Base-by-base conservation (phyloP, 805 yeast genomes). In the Teunomyces kruisii region DNA sequence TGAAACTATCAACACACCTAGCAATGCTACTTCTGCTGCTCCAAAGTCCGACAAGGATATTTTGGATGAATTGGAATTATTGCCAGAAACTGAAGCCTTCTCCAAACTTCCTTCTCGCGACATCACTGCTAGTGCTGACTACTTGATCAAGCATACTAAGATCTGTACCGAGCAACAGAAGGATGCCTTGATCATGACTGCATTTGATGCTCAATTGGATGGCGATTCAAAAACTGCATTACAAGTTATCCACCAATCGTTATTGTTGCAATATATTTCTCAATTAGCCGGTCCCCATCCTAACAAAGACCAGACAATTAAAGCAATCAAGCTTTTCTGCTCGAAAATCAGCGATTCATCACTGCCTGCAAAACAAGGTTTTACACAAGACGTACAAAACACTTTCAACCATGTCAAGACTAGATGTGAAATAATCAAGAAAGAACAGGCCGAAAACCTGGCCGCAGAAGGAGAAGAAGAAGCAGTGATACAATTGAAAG, bases 161-260 rank as follows among this genome's bases (percentile, higher is more conserved):
- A 87, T 94, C 46, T 80, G 91, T 40, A 80, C 81, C 3, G 89
- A 85, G 52, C 83, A 83, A 49, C 97, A 94, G 61, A 89, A 91
- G 59, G 98, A 94, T 64, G 88, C 96, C 0, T 78, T 94, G 47
- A 74, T 91, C 61, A 91, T 92, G 97, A 84, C 84, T 15, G 95
- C 97, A 0, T 94, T 94, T 64, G 96, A 92, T 57, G 72, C 74
- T 45, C 88, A 89, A 61, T 73, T 92, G 49, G 80, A 76, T 10
- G 85, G 82, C 15, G 76, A 88, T 39, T 57, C 76, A 0, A 49
- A 52, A 5, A 61, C 64, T 6, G 81, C 96, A 8, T 76, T 75
- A 48, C 84, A 80, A 48, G 79, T 82, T n/a, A 83, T 92, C 37
- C 85, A 81, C 62, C 94, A 88, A 57, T 84, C 96, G 1, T 78